Conservation (phyloP, 768 basidiomycete species). For the Panaeolus cyanescens region DNA sequence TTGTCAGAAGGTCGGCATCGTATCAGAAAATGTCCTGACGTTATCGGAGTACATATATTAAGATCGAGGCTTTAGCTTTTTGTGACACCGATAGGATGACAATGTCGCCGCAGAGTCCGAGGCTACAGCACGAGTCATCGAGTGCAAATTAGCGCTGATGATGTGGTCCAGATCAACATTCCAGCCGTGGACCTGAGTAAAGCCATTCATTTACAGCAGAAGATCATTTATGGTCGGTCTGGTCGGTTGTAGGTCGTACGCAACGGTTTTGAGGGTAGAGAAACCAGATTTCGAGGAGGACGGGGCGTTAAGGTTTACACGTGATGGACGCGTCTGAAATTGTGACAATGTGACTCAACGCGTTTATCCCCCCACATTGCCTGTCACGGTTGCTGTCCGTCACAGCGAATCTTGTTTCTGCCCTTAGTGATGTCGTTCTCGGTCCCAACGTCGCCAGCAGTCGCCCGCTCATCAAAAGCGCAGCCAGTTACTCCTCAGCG, state of each 20-base stretch:
- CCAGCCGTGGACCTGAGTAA: too few relatives aligned
- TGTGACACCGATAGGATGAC: too few relatives aligned
- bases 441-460: constrained; percentile 49
- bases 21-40: too few relatives aligned
- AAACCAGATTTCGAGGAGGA: neutral
- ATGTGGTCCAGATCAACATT: neutral
- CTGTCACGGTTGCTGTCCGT: constrained; percentile 22
- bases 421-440: constrained; percentile 35
- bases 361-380: constrained; percentile 15
- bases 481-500: constrained; percentile 71
- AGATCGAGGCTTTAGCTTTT: too few relatives aligned
- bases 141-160: neutral
- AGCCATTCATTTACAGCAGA: too few relatives aligned
- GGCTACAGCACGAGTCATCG: neutral
- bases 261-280: too few relatives aligned
- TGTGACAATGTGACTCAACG: constrained; percentile 29
- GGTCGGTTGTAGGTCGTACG: too few relatives aligned
- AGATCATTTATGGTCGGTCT: too few relatives aligned
- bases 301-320: constrained; percentile 2
- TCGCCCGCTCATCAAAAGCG: constrained; percentile 40
- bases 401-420: constrained; percentile 26
- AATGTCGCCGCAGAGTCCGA: too few relatives aligned
- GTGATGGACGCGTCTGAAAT: constrained; percentile 18
- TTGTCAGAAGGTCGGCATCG: too few relatives aligned
- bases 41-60: too few relatives aligned